phyloP scores from a whole-genome alignment of 208 protist genomes.

The Angomonas deanei region DNA sequence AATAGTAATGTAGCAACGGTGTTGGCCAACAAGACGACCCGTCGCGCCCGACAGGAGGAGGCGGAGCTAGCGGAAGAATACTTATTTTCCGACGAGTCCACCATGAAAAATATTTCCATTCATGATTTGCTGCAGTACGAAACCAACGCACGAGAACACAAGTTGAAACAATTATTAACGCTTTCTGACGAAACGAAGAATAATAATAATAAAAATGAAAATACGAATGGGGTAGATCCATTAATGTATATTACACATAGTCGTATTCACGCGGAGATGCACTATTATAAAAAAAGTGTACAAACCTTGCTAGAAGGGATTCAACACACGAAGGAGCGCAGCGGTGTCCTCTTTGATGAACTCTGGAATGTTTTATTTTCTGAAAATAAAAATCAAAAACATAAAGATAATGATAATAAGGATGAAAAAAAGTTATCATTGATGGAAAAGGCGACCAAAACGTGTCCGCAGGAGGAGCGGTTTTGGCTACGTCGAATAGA shows the following conservation, averaged over 20 bases:
- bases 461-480: conserved; percentile 47
- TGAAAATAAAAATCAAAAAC: no score
- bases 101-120: conserved; percentile 51
- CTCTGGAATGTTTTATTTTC: neutral
- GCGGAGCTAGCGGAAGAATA: conserved; percentile 62
- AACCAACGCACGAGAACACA: conserved; percentile 22
- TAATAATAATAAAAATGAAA: no score
- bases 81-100: conserved; percentile 66
- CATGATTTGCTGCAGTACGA: conserved; percentile 54
- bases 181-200: neutral
- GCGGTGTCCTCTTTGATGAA: neutral
- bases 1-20: conserved; percentile 10
- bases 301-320: neutral
- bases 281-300: neutral
- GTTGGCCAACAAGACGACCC: conserved; percentile 18
- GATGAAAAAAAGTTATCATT: conserved; percentile 16
- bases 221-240: no score
- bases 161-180: conserved; percentile 17
- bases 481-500: conserved; percentile 64
- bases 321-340: neutral
- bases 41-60: conserved; percentile 61
- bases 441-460: conserved; percentile 62
- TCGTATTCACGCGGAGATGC: neutral
- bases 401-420: no score
- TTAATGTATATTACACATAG: conserved; percentile 36